Conservation (phyloP, 2,329 filamentous ascomycete species). For the Stromatinia cepivora region DNA sequence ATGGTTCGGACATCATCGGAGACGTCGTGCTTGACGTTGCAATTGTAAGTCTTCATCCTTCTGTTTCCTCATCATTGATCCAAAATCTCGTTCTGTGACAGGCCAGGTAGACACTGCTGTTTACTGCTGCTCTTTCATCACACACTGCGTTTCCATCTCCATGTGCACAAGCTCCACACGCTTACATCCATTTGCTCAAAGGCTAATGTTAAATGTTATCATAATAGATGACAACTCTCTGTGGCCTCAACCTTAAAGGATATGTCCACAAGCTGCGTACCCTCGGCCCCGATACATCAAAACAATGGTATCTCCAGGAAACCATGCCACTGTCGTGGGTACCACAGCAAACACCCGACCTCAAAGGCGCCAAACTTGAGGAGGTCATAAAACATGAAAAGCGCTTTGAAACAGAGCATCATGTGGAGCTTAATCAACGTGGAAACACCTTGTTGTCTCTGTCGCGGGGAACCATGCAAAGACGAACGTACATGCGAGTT, state of each 20-base stretch:
- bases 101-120: not conserved
- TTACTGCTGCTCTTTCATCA: not conserved
- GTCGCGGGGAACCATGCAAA: not conserved
- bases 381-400: not conserved
- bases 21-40: conserved; percentile 28
- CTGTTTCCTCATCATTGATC: not conserved
- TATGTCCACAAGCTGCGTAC: not conserved
- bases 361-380: not conserved
- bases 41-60: conserved; percentile 21
- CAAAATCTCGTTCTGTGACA: not conserved
- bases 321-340: conserved; percentile 6
- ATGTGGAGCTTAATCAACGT: not conserved
- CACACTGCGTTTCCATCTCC: not conserved
- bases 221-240: conserved; percentile 1
- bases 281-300: not conserved
- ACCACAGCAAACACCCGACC: not conserved
- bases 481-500: conserved; percentile 3
- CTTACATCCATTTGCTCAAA: too few species aligned
- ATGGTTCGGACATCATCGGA: conserved; percentile 19
- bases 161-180: too few species aligned
- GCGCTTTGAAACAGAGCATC: not conserved
- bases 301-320: not conserved
- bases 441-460: conserved; percentile 8
- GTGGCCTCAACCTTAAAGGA: not conserved
- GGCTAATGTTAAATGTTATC: not conserved